phyloP scores from a whole-genome alignment of 768 basidiomycete species.

The Pholiota conissans region DNA sequence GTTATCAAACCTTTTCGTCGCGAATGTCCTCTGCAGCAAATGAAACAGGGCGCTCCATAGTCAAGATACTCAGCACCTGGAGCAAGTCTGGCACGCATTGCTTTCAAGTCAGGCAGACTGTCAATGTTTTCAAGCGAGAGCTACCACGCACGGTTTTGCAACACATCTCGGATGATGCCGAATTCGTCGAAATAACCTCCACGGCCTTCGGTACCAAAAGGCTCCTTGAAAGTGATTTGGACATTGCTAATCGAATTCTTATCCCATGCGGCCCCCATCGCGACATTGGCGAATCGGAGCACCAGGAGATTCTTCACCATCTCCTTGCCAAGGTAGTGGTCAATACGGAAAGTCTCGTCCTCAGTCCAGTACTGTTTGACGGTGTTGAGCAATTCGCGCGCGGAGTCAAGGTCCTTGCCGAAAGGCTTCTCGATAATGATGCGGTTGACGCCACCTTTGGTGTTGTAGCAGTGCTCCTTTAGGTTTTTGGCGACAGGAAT shows the following conservation, averaged over 20 bases:
- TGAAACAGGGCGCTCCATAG: constrained; percentile 98
- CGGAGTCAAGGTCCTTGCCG: constrained; percentile 90
- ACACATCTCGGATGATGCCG: constrained; percentile 95
- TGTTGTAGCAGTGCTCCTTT: constrained; percentile 77
- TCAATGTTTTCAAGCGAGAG: not conserved
- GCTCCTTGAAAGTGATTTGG: constrained; percentile 99
- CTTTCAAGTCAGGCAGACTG: not conserved
- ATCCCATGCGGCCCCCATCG: constrained; percentile 89
- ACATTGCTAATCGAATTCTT: constrained; percentile 95
- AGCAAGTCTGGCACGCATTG: constrained; percentile 66
- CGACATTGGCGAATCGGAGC: constrained; percentile 92
- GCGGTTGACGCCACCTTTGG: constrained; percentile 73
- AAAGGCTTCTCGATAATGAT: constrained; percentile 99
- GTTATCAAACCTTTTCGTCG: constrained; percentile 84
- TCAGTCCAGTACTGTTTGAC: constrained; percentile 91
- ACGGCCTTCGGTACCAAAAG: constrained; percentile 98
- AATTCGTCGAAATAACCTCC: constrained; percentile 99
- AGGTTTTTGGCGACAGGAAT: constrained; percentile 82
- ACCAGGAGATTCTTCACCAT: constrained; percentile 99
- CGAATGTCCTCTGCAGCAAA: constrained; percentile 97
- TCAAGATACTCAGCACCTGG: constrained; percentile 91
- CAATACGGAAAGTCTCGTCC: constrained; percentile 98
- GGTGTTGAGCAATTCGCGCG: constrained; percentile 70
- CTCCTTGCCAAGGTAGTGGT: constrained; percentile 99
- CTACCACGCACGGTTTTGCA: constrained; percentile 89